Percentiles rank a stretch among this genome's conserved stretches.
Evolutionary conservation across 768 basidiomycete species (phyloP).

Genomic region (Lepiota subincarnata): DNA sequence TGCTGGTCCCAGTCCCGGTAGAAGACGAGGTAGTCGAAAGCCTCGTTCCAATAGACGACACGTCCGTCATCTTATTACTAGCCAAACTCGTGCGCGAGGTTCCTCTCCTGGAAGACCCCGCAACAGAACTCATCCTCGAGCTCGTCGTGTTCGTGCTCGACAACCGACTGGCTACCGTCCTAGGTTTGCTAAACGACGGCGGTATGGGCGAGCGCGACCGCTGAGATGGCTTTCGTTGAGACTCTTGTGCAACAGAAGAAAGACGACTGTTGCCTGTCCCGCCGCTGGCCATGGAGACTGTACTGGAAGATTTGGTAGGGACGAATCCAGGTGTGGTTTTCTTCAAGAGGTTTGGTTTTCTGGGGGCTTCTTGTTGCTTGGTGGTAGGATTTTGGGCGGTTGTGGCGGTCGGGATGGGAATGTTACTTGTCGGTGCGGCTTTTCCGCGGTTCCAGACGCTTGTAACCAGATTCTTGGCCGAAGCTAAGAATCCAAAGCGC

Average conservation of each 20-base stretch:
- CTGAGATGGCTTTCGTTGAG: constrained; percentile 11
- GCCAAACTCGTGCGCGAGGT: constrained; percentile 9
- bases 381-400: constrained; percentile 9
- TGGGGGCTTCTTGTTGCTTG: neutral
- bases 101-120: neutral
- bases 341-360: constrained; percentile 6
- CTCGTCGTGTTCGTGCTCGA: neutral
- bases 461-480: constrained; percentile 65
- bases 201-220: constrained; percentile 27
- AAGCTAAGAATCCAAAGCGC: constrained; percentile 68
- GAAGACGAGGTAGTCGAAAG: constrained; percentile 19
- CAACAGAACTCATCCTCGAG: neutral
- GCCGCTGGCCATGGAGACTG: neutral
- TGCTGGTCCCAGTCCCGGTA: constrained; percentile 12
- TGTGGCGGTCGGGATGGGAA: constrained; percentile 20
- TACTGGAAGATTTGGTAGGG: neutral
- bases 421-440: constrained; percentile 22
- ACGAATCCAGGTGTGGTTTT: neutral
- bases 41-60: constrained; percentile 44
- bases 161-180: neutral
- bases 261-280: neutral
- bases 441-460: constrained; percentile 70
- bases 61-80: constrained; percentile 20
- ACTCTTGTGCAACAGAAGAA: neutral
- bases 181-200: constrained; percentile 12